These are phyloP conservation scores for Perilla frutescens DNA, from an alignment of 257 asterid genomes.

Conservation along the genomic window DNA sequence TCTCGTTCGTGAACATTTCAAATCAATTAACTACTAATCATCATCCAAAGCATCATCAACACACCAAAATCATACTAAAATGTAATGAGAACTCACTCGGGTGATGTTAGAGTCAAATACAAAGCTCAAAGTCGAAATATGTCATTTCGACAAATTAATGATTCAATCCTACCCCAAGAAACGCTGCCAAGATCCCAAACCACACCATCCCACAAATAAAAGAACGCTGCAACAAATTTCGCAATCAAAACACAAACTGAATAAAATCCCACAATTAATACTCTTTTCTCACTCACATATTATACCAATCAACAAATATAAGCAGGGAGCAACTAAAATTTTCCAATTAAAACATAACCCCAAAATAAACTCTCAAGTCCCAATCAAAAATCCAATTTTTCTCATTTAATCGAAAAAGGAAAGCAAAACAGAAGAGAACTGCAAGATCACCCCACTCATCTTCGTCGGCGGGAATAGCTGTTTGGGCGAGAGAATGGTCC, in stretches of 20 bases:
- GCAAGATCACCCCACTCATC: slow-evolving; percentile 57
- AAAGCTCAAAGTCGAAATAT: not conserved
- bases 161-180: slow-evolving; percentile 3
- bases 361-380: not conserved
- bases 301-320: not conserved
- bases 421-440: not conserved
- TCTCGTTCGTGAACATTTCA: not conserved
- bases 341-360: not conserved
- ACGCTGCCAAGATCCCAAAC: not conserved
- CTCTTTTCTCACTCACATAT: not conserved
- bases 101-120: not conserved
- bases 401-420: not conserved
- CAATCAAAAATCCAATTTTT: not conserved
- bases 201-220: not conserved
- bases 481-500: slow-evolving; percentile 56
- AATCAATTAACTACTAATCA: not conserved
- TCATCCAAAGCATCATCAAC: slow-evolving; percentile 23
- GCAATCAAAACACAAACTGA: not conserved
- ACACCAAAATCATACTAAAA: not conserved
- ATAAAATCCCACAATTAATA: not conserved
- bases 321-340: not conserved
- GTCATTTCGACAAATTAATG: not conserved
- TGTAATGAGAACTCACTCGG: not conserved
- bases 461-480: slow-evolving; percentile 57
- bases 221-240: not conserved